Percentiles rank a stretch among this genome's conserved stretches.
Conservation (phyloP, 129 eudicot genomes). For the Chrysanthemum seticuspe region DNA sequence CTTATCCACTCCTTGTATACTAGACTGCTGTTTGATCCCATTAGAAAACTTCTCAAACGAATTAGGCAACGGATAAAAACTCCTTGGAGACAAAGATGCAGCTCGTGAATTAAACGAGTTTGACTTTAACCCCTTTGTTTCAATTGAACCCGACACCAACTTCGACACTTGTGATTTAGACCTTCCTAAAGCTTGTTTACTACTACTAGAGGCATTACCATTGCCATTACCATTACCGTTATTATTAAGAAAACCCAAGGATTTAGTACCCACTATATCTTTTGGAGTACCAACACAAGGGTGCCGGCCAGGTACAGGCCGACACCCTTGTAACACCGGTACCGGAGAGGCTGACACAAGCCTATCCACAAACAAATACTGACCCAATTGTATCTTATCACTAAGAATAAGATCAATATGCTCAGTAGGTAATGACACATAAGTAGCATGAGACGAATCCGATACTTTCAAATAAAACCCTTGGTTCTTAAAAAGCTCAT, state of each 20-base stretch:
- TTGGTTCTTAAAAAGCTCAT: conserved; percentile 74
- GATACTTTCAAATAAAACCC: conserved; percentile 96
- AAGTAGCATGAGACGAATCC: conserved; percentile 94
- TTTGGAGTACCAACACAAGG: conserved; percentile 91
- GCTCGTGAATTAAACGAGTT: conserved; percentile 48
- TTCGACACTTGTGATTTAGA: conserved; percentile 67
- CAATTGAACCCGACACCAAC: conserved; percentile 33
- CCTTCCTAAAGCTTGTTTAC: conserved; percentile 38
- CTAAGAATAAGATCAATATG: conserved; percentile 76
- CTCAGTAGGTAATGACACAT: conserved; percentile 85
- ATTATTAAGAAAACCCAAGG: conserved; percentile 62
- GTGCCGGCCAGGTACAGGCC: conserved; percentile 84
- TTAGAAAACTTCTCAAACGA: conserved; percentile 76
- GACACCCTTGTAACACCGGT: conserved; percentile 74
- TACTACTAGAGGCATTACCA: conserved; percentile 15
- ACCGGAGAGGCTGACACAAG: conserved; percentile 78
- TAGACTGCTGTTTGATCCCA: conserved; percentile 63
- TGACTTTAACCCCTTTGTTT: conserved; percentile 42
- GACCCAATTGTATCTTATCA: conserved; percentile 90
- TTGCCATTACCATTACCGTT: conserved; percentile 37
- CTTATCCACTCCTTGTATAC: conserved; percentile 57
- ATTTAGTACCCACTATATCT: conserved; percentile 88
- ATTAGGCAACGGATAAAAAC: conserved; percentile 71
- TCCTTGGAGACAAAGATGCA: conserved; percentile 54
- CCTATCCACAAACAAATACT: conserved; percentile 73